Evolutionary conservation across 2,329 filamentous ascomycete genomes (phyloP).

Genomic region (Pseudonectria buxi): DNA sequence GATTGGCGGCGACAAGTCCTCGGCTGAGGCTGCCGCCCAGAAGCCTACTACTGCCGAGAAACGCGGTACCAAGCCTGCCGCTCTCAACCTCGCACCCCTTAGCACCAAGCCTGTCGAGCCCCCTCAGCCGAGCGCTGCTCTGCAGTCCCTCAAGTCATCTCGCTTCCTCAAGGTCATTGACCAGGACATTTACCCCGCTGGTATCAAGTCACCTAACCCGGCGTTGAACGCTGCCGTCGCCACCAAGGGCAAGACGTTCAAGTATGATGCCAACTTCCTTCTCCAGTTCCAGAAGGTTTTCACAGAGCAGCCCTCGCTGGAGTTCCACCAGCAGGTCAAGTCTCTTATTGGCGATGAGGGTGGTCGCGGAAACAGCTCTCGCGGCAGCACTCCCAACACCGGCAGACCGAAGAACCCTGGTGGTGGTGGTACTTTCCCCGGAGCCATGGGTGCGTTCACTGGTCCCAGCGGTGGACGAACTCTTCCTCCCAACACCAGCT

Average conservation of each 20-base stretch:
- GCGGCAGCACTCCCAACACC: conserved; percentile 27
- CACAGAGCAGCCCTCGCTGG: conserved; percentile 89
- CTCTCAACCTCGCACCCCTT: conserved; percentile 76
- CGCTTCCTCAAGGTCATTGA: conserved; percentile 77
- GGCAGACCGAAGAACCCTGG: no score
- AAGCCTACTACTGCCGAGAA: conserved; percentile 54
- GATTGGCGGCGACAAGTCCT: conserved; percentile 37
- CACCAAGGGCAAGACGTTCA: conserved; percentile 77
- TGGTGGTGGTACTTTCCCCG: conserved; percentile 34
- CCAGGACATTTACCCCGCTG: conserved; percentile 73
- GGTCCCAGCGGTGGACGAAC: conserved; percentile 45
- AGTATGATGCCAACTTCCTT: conserved; percentile 93
- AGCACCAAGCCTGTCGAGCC: conserved; percentile 84
- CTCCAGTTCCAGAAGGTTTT: conserved; percentile 95
- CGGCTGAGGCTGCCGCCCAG: conserved; percentile 37
- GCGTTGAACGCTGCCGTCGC: conserved; percentile 75
- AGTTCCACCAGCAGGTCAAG: conserved; percentile 90
- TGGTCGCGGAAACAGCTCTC: conserved; percentile 47
- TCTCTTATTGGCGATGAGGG: conserved; percentile 75
- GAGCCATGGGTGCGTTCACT: conserved; percentile 66
- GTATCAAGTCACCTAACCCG: conserved; percentile 84
- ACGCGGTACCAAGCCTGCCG: conserved; percentile 66
- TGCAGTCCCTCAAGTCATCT: conserved; percentile 87
- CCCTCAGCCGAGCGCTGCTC: conserved; percentile 84
- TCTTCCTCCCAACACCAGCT: conserved; percentile 70